phyloP scores from a whole-genome alignment of 1,284 basidiomycete genomes.

The Trametes versicolor region DNA sequence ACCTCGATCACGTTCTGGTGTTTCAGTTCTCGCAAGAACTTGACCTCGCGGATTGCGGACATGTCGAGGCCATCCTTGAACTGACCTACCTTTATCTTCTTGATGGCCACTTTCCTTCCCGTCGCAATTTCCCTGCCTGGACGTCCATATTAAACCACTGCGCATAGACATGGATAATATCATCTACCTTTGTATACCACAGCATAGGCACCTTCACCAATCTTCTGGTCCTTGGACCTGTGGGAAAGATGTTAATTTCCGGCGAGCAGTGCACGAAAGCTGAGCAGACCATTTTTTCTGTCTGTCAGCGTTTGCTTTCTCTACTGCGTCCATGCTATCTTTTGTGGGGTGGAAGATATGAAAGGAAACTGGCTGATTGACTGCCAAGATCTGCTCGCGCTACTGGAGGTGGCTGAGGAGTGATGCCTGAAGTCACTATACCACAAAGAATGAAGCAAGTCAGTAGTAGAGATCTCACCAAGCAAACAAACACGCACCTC shows the following conservation, averaged over 20 bases:
- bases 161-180: too few relatives aligned
- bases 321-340: constrained; percentile 76
- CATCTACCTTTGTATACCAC: constrained; percentile 91
- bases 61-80: constrained; percentile 99
- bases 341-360: background rate
- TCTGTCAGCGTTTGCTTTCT: constrained; percentile 74
- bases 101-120: constrained; percentile 89
- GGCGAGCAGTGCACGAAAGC: background rate
- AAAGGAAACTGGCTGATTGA: background rate
- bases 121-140: constrained; percentile 77
- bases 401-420: background rate
- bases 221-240: constrained; percentile 88
- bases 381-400: background rate
- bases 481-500: background rate
- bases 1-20: constrained; percentile 98
- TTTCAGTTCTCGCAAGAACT: constrained; percentile 92
- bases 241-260: constrained; percentile 5
- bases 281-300: constrained; percentile 71
- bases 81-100: constrained; percentile 97
- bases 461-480: background rate
- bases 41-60: constrained; percentile 98
- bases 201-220: constrained; percentile 97
- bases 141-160: background rate
- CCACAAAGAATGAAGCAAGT: background rate
- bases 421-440: background rate